A percentile compares a stretch with the other conserved stretches of the same genome.
Evolutionary conservation across 768 basidiomycete species (phyloP).

Genomic region (Mycena olivaceomarginata): DNA sequence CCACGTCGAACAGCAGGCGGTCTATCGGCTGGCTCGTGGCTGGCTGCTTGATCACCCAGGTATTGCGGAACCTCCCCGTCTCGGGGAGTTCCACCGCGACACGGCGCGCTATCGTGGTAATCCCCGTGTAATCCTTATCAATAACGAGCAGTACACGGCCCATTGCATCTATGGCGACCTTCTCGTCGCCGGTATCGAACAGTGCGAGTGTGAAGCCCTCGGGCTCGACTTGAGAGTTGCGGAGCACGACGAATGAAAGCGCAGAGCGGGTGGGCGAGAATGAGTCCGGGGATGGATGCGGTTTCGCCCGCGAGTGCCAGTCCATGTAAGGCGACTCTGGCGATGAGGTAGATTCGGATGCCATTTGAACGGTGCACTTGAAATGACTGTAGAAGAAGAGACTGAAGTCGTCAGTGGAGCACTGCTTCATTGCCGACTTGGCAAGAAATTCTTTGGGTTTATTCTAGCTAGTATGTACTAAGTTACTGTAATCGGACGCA

Average conservation of each 20-base stretch:
- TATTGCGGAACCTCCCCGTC: slow-evolving; percentile 56
- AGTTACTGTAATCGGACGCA: neutral
- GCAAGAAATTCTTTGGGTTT: neutral
- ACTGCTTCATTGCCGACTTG: too few relatives aligned
- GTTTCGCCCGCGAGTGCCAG: slow-evolving; percentile 55
- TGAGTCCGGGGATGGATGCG: slow-evolving; percentile 48
- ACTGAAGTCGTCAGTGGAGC: neutral
- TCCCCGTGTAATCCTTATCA: slow-evolving; percentile 51
- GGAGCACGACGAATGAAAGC: slow-evolving; percentile 55
- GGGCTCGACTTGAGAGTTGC: slow-evolving; percentile 56
- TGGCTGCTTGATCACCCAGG: slow-evolving; percentile 56
- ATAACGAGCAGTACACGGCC: slow-evolving; percentile 53
- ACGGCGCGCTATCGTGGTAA: slow-evolving; percentile 49
- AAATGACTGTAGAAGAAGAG: neutral
- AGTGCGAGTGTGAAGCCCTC: slow-evolving; percentile 61
- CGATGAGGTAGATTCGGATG: neutral
- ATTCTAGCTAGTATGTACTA: neutral
- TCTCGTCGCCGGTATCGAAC: slow-evolving; percentile 48
- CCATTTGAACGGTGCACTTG: slow-evolving; percentile 3
- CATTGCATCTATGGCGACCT: slow-evolving; percentile 55
- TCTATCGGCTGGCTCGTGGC: slow-evolving; percentile 59
- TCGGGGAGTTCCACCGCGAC: slow-evolving; percentile 48
- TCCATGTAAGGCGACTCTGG: slow-evolving; percentile 44
- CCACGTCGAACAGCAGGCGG: slow-evolving; percentile 51
- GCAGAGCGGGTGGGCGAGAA: slow-evolving; percentile 52